Conservation (phyloP, 2,329 filamentous ascomycete species). For the Cyphellophora europaea region DNA sequence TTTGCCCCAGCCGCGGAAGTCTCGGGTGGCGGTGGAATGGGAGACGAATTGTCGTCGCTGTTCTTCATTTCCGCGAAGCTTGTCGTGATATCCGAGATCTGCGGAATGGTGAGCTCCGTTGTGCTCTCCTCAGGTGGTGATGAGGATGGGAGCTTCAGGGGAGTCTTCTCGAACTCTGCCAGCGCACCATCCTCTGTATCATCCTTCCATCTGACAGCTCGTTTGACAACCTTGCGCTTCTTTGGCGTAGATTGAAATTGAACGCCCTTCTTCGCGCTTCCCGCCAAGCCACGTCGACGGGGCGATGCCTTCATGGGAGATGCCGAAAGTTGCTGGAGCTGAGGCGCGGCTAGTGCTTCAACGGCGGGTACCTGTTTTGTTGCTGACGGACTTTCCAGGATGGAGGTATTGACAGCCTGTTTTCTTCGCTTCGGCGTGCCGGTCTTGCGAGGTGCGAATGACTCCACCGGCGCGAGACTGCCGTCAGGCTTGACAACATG, state of each 20-base stretch:
- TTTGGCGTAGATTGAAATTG: conserved; percentile 61
- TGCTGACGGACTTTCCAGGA: conserved; percentile 38
- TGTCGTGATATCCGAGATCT: conserved; percentile 44
- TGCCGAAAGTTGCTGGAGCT: conserved; percentile 30
- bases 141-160: conserved; percentile 47
- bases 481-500: conserved; percentile 90
- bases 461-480: conserved; percentile 42
- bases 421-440: conserved; percentile 70
- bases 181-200: conserved; percentile 79
- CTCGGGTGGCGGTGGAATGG: conserved; percentile 46
- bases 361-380: conserved; percentile 29
- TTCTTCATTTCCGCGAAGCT: conserved; percentile 23
- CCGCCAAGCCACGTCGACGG: conserved; percentile 61
- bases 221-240: conserved; percentile 63
- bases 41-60: conserved; percentile 41
- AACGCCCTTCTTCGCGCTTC: conserved; percentile 58
- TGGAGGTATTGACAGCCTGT: conserved; percentile 20
- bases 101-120: conserved; percentile 39
- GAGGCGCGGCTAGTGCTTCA: conserved; percentile 21
- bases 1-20: conserved; percentile 49
- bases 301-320: conserved; percentile 72
- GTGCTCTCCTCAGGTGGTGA: conserved; percentile 38
- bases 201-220: conserved; percentile 84
- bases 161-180: conserved; percentile 86
- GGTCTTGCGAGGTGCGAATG: conserved; percentile 59